A percentile compares a stretch with the other conserved stretches of the same genome.
Evolutionary conservation across 345 rosid species (phyloP).

Genomic region (Gossypium raimondii): DNA sequence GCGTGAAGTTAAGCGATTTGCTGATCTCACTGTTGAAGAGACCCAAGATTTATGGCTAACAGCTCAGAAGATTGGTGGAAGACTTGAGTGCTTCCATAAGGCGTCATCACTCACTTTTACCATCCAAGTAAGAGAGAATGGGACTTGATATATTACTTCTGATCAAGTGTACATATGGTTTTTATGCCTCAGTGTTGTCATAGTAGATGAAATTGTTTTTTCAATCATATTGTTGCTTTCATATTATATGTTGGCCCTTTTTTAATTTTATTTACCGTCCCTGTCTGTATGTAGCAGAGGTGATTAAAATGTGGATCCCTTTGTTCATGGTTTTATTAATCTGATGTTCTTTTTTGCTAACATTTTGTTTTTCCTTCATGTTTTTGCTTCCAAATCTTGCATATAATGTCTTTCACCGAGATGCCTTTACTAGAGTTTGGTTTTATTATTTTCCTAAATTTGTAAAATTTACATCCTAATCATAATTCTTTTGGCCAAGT

Average conservation of each 20-base stretch:
- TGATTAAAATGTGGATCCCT: background rate
- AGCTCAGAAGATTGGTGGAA: conserved; percentile 69
- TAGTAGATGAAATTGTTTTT: background rate
- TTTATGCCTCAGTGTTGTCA: background rate
- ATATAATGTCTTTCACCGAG: background rate
- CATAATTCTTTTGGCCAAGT: background rate
- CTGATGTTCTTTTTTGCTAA: background rate
- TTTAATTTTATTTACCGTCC: background rate
- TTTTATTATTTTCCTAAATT: background rate
- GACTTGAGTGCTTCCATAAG: conserved; percentile 65
- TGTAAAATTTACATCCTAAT: background rate
- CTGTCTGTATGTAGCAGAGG: background rate
- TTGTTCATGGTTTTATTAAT: background rate
- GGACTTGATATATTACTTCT: background rate
- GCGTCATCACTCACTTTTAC: conserved; percentile 78
- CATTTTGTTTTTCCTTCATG: background rate
- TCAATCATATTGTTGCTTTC: background rate
- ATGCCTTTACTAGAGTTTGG: background rate
- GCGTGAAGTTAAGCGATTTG: conserved; percentile 83
- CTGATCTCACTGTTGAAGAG: conserved; percentile 82
- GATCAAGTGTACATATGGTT: background rate
- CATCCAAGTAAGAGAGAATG: conserved; percentile 53
- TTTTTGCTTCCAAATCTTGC: background rate
- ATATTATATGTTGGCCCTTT: background rate
- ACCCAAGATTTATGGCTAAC: conserved; percentile 71